Conservation (phyloP, 139 green algal species). For the Tetraselmis striata region DNA sequence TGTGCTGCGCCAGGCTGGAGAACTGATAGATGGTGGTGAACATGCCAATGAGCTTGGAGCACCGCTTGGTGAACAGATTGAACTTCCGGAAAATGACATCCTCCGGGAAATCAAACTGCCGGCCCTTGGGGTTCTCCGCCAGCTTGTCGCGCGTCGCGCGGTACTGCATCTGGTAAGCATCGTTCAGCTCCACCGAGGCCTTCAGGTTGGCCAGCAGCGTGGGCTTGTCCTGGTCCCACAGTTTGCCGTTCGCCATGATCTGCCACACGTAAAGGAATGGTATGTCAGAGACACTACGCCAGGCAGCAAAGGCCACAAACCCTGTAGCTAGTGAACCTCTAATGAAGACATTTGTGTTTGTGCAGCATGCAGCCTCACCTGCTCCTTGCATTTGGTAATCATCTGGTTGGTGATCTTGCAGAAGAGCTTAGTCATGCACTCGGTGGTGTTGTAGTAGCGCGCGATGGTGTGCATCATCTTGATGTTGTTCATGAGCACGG, state of each 20-base stretch:
- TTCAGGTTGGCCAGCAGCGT: constrained; percentile 65
- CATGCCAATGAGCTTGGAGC: constrained; percentile 80
- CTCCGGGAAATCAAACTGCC: constrained; percentile 72
- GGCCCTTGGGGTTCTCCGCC: constrained; percentile 39
- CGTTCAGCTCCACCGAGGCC: constrained; percentile 46
- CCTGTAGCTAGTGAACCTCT: too few species aligned
- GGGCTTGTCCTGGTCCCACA: constrained; percentile 75
- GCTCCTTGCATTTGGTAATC: constrained; percentile 62
- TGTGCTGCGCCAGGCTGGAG: constrained; percentile 71
- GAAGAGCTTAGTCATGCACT: constrained; percentile 78
- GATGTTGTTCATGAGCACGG: constrained; percentile 70
- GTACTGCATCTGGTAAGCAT: constrained; percentile 66
- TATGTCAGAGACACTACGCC: too few species aligned
- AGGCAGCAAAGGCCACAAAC: too few species aligned
- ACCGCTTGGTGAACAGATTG: constrained; percentile 82
- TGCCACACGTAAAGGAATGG: too few species aligned
- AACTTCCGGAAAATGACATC: constrained; percentile 76
- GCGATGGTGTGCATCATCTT: constrained; percentile 84
- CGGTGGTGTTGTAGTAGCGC: constrained; percentile 75
- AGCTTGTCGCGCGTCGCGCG: constrained; percentile 47
- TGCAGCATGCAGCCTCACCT: constrained; percentile 44
- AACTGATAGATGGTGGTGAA: constrained; percentile 90
- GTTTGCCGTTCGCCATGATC: constrained; percentile 20
- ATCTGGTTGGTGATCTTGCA: constrained; percentile 80
- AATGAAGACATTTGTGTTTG: constrained; percentile 14